Percentiles rank a stretch among this genome's conserved stretches.
Evolutionary conservation across 2,329 filamentous ascomycete genomes (phyloP).

Genomic region (Epichloe sp.): DNA sequence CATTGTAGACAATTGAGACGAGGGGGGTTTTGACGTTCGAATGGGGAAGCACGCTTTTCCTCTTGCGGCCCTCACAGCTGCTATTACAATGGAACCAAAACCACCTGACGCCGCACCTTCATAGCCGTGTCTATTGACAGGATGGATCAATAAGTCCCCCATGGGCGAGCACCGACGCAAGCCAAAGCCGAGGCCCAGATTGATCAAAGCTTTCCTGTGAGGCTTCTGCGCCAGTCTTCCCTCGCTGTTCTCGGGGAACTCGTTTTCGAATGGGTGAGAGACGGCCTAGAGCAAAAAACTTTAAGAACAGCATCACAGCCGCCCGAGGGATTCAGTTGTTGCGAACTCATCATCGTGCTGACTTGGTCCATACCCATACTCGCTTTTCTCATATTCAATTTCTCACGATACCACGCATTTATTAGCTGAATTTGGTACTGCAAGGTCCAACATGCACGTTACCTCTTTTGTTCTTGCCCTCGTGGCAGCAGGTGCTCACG

Average conservation of each 20-base stretch:
- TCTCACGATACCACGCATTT: neutral
- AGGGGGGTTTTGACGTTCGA: neutral
- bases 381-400: neutral
- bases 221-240: neutral
- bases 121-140: neutral
- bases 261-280: neutral
- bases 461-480: slow-evolving; percentile 22
- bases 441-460: neutral
- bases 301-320: neutral
- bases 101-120: neutral
- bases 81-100: neutral
- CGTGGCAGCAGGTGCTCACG: slow-evolving; percentile 26
- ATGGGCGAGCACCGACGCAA: neutral
- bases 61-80: neutral
- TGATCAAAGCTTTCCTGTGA: neutral
- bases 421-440: neutral
- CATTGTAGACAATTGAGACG: too few species aligned
- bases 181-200: neutral
- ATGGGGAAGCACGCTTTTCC: neutral
- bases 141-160: neutral
- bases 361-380: neutral
- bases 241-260: neutral
- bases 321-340: fast-evolving
- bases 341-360: neutral
- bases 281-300: neutral